Base-by-base conservation (phyloP, 2,329 filamentous ascomycete genomes). In the Microsporum ferrugineum region DNA sequence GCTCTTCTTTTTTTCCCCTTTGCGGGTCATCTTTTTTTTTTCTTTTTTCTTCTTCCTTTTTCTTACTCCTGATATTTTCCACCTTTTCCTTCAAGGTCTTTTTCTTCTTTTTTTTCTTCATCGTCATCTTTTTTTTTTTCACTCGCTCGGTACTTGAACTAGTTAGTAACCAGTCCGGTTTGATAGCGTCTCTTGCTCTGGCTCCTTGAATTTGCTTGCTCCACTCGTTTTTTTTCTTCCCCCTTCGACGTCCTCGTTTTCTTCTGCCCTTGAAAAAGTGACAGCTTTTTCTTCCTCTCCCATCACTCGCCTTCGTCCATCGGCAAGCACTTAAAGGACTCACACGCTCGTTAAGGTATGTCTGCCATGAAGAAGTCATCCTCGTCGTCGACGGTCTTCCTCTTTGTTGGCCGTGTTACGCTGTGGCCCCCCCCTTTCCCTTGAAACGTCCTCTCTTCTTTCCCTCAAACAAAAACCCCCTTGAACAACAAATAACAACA, bases 351-450 rank as follows among this genome's bases (percentile, higher is more conserved):
- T 47, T 47, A 17, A 47, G 43, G 43, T 47, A 47, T 17, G 43
- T 47, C 43, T 23, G 23, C 3, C 39, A 17, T 5, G 3, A 23
- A 47, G 43, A 5, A 47, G 10, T n/a, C 29, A n/a, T 17, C 5
- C 8, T 33, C 10, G 29, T 12, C 8, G 49, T 31, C 8, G 12
- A 31, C 3, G 31, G 7, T 17, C 31, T 47, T 47, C 29, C 31
- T 23, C 23, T 7, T 31, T 55, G 49, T 29, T 55, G 27, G 49
- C 47, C n/a, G 47, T 55, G 49, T 36, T 33, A 55, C 49, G 49
- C 49, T 55, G 49, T 55, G 49, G 31, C 49, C 34, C 49, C 49
- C 49, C 49, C 17, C 31, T 55, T 55, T 55, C 49, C 49, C 49
- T 55, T 55, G 49, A 55, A 55, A 55, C 49, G 33, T 31, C 23